These are phyloP conservation scores for Chlamydomonas reinhardtii DNA, from an alignment of 163 green algal genomes.

Conservation along the genomic window DNA sequence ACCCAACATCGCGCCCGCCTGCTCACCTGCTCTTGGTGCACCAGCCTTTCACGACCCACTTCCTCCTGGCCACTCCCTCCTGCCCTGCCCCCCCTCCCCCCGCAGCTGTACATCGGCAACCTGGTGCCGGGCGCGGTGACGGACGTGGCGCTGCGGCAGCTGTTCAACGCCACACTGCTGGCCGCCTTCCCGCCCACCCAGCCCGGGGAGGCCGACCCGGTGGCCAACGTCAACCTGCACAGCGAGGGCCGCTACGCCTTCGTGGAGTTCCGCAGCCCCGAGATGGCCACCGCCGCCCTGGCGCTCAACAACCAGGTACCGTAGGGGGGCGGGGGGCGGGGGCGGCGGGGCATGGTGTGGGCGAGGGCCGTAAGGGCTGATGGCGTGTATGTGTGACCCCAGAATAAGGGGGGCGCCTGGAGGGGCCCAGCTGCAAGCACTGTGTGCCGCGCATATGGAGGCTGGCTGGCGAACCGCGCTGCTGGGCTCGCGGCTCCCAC, in stretches of 20 bases:
- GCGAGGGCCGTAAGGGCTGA: no score
- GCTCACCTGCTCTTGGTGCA: no score
- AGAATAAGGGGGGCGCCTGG: no score
- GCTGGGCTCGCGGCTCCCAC: no score
- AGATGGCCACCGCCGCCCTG: constrained; percentile 89
- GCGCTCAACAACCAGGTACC: constrained; percentile 83
- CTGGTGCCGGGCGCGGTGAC: constrained; percentile 81
- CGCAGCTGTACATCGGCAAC: constrained; percentile 89
- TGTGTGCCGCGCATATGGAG: no score
- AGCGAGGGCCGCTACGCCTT: constrained; percentile 82
- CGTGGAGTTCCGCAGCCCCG: constrained; percentile 87
- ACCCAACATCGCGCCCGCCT: no score
- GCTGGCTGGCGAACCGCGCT: no score
- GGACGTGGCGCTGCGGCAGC: constrained; percentile 59
- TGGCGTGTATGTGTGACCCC: no score
- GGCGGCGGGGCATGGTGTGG: background rate
- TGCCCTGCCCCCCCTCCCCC: background rate
- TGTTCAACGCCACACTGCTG: constrained; percentile 91
- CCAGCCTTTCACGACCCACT: background rate
- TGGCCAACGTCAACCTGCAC: constrained; percentile 75
- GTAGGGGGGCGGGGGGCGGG: background rate
- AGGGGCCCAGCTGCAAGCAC: no score
- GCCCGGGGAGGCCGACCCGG: constrained; percentile 74
- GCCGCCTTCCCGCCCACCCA: constrained; percentile 78
- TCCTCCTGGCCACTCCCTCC: background rate